Conservation (phyloP, 2,329 filamentous ascomycete species). For the Nannizzia gypsea region DNA sequence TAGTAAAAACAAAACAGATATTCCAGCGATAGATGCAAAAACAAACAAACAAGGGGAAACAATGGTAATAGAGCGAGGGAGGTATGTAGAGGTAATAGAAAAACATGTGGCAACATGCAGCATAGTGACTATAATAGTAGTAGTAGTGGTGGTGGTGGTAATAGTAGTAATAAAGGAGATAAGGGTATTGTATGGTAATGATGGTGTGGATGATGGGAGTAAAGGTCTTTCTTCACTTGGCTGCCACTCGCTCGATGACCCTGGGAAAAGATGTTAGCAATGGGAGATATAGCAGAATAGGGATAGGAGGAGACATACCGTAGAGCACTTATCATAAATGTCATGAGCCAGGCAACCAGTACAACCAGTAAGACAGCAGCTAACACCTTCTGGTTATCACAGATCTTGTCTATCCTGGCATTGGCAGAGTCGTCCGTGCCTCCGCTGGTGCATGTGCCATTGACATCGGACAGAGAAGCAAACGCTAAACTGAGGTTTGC, state of each 20-base stretch:
- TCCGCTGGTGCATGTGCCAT: conserved; percentile 46
- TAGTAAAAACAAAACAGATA: not conserved
- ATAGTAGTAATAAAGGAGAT: not conserved
- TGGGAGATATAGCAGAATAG: not conserved
- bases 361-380: conserved; percentile 69
- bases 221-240: conserved; percentile 8
- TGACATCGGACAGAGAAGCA: conserved; percentile 57
- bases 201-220: not conserved
- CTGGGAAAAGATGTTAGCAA: conserved; percentile 1
- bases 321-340: conserved; percentile 58
- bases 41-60: not conserved
- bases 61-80: not conserved
- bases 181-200: not conserved
- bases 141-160: no score
- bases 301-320: conserved; percentile 8
- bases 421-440: conserved; percentile 25
- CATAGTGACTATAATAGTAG: not conserved
- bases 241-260: conserved; percentile 14
- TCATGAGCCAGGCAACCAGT: conserved; percentile 78
- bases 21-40: not conserved
- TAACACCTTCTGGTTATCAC: conserved; percentile 55
- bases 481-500: conserved; percentile 87
- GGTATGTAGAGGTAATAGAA: not conserved
- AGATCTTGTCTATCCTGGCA: conserved; percentile 40
- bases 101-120: not conserved